Evolutionary conservation across 176 grass and related monocot species (phyloP).

Genomic region (Avena insularis): DNA sequence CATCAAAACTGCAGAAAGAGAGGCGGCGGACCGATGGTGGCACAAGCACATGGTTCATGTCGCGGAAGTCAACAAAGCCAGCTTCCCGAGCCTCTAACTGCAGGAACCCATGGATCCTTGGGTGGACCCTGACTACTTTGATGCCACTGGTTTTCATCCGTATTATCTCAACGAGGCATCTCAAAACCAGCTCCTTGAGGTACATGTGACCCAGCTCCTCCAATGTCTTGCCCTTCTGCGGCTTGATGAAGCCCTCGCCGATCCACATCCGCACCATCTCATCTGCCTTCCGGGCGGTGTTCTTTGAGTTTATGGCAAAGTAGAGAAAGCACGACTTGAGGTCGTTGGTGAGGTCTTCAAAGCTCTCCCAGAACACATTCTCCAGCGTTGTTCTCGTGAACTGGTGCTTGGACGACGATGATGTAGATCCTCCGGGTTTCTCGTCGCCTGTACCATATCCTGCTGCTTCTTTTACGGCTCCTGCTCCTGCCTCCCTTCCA

Average conservation of each 20-base stretch:
- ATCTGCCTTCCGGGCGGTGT: neutral
- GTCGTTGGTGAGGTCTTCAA: slow-evolving; percentile 14
- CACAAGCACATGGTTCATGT: neutral
- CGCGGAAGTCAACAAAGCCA: slow-evolving; percentile 13
- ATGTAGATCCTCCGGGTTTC: no score
- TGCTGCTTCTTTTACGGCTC: no score
- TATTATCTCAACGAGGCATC: neutral
- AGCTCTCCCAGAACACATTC: slow-evolving; percentile 7
- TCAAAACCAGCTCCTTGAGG: neutral
- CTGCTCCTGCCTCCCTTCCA: no score
- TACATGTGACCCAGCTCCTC: neutral
- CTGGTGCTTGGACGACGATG: no score
- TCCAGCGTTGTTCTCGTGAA: neutral
- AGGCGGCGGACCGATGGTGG: neutral
- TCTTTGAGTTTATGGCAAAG: neutral
- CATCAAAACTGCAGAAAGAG: neutral
- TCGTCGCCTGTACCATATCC: no score
- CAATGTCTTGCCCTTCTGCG: slow-evolving; percentile 7
- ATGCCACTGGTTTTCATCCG: neutral
- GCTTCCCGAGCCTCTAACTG: slow-evolving; percentile 22
- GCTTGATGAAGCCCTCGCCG: slow-evolving; percentile 17
- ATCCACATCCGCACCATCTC: neutral
- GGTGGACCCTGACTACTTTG: neutral
- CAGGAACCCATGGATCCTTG: neutral
- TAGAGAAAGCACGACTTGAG: slow-evolving; percentile 37